A percentile compares a stretch with the other conserved stretches of the same genome.
phyloP scores from a whole-genome alignment of 2,329 filamentous ascomycete genomes.

The Ascochyta viciae-villosae region DNA sequence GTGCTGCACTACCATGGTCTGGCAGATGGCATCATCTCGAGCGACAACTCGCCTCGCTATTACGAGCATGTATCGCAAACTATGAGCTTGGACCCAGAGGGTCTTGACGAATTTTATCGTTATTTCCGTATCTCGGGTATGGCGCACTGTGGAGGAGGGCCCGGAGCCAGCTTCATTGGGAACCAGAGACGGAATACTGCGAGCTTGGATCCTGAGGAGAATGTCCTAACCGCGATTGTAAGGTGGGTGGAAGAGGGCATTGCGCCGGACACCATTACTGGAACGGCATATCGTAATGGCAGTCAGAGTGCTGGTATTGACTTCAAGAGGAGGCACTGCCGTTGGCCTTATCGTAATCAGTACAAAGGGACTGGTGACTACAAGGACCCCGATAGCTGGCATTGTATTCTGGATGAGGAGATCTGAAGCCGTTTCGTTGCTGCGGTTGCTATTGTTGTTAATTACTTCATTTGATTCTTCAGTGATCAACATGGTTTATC shows the following conservation, averaged over 20 bases:
- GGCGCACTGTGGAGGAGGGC: conserved; percentile 56
- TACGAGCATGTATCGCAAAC: conserved; percentile 52
- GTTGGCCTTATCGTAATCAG: conserved; percentile 32
- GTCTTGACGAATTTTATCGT: conserved; percentile 52
- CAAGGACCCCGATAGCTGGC: conserved; percentile 15
- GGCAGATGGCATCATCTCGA: conserved; percentile 47
- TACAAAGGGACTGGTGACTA: conserved; percentile 31
- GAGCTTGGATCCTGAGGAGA: conserved; percentile 45
- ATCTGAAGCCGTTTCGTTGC: too few relatives aligned
- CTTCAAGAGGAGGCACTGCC: conserved; percentile 37
- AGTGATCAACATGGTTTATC: too few relatives aligned
- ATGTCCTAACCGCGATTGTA: conserved; percentile 55
- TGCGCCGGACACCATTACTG: conserved; percentile 46
- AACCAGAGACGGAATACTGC: neutral
- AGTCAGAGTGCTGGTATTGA: conserved; percentile 24
- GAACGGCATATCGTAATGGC: conserved; percentile 27
- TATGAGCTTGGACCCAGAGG: conserved; percentile 37
- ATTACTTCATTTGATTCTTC: too few relatives aligned
- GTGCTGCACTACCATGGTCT: conserved; percentile 27
- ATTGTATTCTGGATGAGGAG: neutral
- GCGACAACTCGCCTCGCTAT: conserved; percentile 53
- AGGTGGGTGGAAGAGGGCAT: conserved; percentile 51
- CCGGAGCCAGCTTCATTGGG: conserved; percentile 41
- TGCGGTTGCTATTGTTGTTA: too few relatives aligned
- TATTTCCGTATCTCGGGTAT: conserved; percentile 60